Evolutionary conservation across 2,329 filamentous ascomycete species (phyloP), one percentile per base, ranked within the genome.

Genomic region (Claviceps citrina): DNA sequence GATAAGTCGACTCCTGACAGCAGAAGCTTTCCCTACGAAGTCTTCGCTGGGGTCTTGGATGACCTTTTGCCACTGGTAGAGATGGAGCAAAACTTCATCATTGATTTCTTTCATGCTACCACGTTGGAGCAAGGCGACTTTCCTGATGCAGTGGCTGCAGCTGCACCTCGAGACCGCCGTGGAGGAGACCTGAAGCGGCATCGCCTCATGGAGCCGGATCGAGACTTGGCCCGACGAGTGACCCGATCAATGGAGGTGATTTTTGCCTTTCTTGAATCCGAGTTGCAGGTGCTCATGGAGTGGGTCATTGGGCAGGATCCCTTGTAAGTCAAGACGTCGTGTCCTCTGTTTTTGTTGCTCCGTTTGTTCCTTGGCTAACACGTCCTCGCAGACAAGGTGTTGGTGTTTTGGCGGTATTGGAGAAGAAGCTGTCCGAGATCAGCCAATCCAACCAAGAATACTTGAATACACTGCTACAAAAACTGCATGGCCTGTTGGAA

Each of bases 71-170:
- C 81, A 5, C 70, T 93, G 41, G 78, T 95, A 43, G 79, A 85
- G 49, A 87, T 89, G 57, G 91, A 98, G 61, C 89, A 98, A 57
- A 96, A 95, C 55, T 98, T 96, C 55, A 69, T 95, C 36, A 78
- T 94, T n/a, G 85, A 93, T 50, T 91, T 95, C 58, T 96, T 96
- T 70, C 89, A 96, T 51, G 76, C 91, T 20, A 84, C 81, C n/a
- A 93, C 85, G 2, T 68, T 89, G 22, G 80, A 86, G 51, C 79
- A 77, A 27, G 62, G 73, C 13, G 87, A 95, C 54, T 96, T 95
- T 54, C 71, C 81, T 1, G 91, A 96, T 47, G 72, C 80, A 3
- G 80, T 95, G 15, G 67, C 72, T 16, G 69, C 73, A 2, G 67
- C 68, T 2, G 63, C 71, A 19, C 84, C 86, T 6, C 72, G 77